phyloP scores from a whole-genome alignment of 208 protist genomes.

The Leptomonas pyrrhocoris region DNA sequence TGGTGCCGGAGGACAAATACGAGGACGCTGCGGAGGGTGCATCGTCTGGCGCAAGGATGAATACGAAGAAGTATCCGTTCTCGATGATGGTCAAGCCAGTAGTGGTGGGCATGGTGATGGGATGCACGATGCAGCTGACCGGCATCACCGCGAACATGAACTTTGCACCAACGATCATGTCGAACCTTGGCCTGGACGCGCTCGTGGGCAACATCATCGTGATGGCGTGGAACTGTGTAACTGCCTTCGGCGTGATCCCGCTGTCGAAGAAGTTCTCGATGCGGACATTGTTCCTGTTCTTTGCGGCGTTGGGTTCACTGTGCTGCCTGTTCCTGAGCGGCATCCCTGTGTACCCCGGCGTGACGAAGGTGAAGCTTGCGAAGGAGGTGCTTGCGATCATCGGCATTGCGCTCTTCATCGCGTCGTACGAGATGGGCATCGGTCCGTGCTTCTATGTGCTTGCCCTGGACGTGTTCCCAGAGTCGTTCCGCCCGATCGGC shows the following conservation, averaged over 20 bases:
- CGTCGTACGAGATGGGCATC: constrained; percentile 53
- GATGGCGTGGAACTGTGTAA: constrained; percentile 67
- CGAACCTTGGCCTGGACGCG: constrained; percentile 38
- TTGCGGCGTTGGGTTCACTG: constrained; percentile 37
- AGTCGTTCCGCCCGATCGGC: constrained; percentile 60
- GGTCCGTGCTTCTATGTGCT: constrained; percentile 69
- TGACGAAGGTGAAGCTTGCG: constrained; percentile 29
- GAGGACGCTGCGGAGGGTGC: constrained; percentile 19
- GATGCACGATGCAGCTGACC: constrained; percentile 58
- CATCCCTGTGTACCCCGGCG: constrained; percentile 61
- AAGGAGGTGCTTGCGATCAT: constrained; percentile 46
- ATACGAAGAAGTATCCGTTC: constrained; percentile 24
- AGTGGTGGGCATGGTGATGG: constrained; percentile 40
- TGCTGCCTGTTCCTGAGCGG: constrained; percentile 58
- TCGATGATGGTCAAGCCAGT: constrained; percentile 37
- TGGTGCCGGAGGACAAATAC: neutral
- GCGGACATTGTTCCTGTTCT: constrained; percentile 49
- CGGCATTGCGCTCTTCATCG: constrained; percentile 65
- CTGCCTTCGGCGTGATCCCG: constrained; percentile 49
- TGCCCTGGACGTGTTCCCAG: constrained; percentile 64
- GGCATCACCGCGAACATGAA: constrained; percentile 80
- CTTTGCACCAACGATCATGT: constrained; percentile 69
- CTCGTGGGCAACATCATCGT: constrained; percentile 68
- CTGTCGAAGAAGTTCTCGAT: constrained; percentile 49
- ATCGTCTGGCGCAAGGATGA: neutral